Base-by-base conservation (phyloP, 306 rosid genomes). In the Prunus mongolica region DNA sequence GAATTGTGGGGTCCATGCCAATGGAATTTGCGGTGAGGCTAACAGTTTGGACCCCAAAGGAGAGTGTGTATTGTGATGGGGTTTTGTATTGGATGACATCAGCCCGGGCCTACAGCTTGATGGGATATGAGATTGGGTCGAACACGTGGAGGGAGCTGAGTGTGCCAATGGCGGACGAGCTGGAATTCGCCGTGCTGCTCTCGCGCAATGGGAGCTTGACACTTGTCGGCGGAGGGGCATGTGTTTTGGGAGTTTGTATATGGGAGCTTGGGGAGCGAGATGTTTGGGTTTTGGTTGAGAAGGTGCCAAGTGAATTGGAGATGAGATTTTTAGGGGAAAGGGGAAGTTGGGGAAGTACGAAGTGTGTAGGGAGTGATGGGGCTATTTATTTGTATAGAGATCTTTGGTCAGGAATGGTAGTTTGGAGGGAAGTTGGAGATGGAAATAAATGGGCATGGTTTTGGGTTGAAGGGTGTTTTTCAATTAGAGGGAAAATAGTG, bases 31-130 rank as follows among this genome's bases (percentile, higher is more conserved):
- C 97, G 0, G 88, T 90, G 56, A 91, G 98, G 81, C 87, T 93
- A 0, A 91, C 93, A 0, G 88, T 93, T 14, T 91, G 98, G 98
- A 90, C 97, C 19, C 93, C 92, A 4, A 89, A 86, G 54, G 93
- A 91, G 75, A 79, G 85, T 47, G 93, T 90, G 5, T 77, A 49
- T 65, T 75, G 84, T 1, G 68, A 71, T 30, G 84, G 84, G n/a
- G 82, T 74, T 10, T 41, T 93, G 49, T 91, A 91, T 8, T 93
- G 96, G 97, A 80, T 91, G 32, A 93, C 98, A 5, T 90, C 96
- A 0, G 97, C 97, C 0, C 84, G 91, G 67, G 94, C 86, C 0
- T 91, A 84, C 6, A 86, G 87, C 79, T 83, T 90, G 8, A 79
- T 91, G 84, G 86, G 88, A 1, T 90, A 56, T 65, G 82, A 86